A percentile compares a stretch with the other conserved stretches of the same genome.
Conservation (phyloP, 1,139 yeast species). For the Yamadazyma songkhlaensis region DNA sequence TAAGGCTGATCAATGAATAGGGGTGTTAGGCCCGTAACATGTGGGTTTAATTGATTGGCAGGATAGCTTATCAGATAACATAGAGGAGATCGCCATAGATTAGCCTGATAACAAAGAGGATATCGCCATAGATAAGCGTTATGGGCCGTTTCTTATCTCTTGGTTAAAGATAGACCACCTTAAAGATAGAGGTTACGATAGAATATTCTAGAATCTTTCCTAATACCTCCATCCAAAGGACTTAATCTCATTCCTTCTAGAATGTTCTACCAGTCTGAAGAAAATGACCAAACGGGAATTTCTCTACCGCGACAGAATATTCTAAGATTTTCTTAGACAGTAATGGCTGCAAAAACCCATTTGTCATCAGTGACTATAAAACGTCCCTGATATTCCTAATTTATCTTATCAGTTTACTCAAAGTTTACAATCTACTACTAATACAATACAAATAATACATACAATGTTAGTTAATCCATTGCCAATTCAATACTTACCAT, state of each 20-base stretch:
- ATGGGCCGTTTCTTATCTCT: too few relatives aligned
- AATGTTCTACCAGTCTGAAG: neutral
- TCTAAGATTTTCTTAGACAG: neutral
- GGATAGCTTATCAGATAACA: too few relatives aligned
- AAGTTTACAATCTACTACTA: too few relatives aligned
- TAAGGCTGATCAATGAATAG: too few relatives aligned
- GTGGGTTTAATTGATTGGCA: too few relatives aligned
- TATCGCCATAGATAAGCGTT: too few relatives aligned
- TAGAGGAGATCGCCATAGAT: too few relatives aligned
- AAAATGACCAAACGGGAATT: neutral
- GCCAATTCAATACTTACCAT: conserved; percentile 3
- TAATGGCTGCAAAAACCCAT: conserved; percentile 1
- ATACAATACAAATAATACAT: neutral
- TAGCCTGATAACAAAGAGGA: too few relatives aligned
- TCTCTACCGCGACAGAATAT: neutral
- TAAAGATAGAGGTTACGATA: too few relatives aligned
- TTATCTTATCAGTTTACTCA: too few relatives aligned
- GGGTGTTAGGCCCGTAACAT: too few relatives aligned
- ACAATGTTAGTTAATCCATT: conserved; percentile 19
- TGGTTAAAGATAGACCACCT: too few relatives aligned
- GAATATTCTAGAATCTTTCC: neutral
- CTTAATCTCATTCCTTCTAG: neutral
- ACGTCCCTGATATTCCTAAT: neutral
- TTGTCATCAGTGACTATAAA: conserved; percentile 1
- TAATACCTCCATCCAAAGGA: neutral